Evolutionary conservation across 495 filamentous ascomycete genomes (phyloP), one percentile per base, ranked within the genome.

Genomic region (Usnea hakonensis): DNA sequence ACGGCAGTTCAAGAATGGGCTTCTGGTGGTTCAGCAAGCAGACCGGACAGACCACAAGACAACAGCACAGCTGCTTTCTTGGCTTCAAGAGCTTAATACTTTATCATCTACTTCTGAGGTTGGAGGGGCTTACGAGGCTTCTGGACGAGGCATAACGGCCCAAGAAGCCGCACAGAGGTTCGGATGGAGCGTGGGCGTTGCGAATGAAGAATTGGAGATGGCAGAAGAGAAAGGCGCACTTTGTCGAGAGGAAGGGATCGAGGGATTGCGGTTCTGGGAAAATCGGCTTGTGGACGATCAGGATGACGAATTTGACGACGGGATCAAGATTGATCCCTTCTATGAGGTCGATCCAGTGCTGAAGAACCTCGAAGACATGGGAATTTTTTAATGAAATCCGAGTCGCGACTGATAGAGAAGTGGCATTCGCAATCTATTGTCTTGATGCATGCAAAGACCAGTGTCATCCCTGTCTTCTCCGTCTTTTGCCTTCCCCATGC

Each of bases 181-280:
- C 75, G 90, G 91, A 28, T 99, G 94, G 94, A 97, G 94, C 72
- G 88, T 99, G 19, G 95, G 95, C n/a, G 94, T 99, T 26, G 95
- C 94, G 5, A 85, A 84, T 58, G 95, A 97, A 70, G 95, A 97
- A 73, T 75, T 99, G 36, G 91, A 96, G 74, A 97, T 97, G 94
- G 94, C 94, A 8, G 91, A 91, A 72, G 89, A 95, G 72, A 85
- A 81, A 65, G 94, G 95, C 0, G 83, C 85, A 16, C 72, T 95
- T 28, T 94, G 90, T 71, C 83, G 90, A 60, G 90, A 95, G 68
- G 90, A 90, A 65, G 83, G 90, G 8, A 83, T 93, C 36, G 90
- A 94, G 70, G 90, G 90, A 2, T 70, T 91, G 41, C 83, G 83
- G 64, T 95, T 90, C 67, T 95, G 90, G 90, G 81, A 81, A 67